These are phyloP conservation scores for Rhizoclosmatium globosum DNA, from an alignment of 192 early-diverging fungal genomes.

Conservation along the genomic window DNA sequence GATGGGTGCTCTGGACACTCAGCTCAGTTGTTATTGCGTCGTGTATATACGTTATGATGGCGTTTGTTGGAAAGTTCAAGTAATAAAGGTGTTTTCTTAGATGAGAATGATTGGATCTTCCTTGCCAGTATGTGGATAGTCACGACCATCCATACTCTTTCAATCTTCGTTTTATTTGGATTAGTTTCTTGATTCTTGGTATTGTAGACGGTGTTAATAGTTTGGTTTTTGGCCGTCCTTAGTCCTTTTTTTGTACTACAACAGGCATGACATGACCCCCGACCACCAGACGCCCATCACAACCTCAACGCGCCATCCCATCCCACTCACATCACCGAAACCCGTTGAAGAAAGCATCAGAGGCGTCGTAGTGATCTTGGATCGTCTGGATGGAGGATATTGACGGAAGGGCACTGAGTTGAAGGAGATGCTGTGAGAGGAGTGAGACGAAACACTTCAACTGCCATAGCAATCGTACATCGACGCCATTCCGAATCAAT, in stretches of 20 bases:
- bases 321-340: not conserved
- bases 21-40: not conserved
- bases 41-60: slow-evolving; percentile 19
- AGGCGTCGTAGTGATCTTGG: not conserved
- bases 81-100: not conserved
- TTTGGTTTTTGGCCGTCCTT: not conserved
- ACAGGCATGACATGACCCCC: not conserved
- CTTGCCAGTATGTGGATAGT: not conserved
- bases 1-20: not conserved
- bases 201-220: not conserved
- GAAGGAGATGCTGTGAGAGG: too few relatives aligned
- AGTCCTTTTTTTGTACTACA: not conserved
- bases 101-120: not conserved
- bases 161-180: not conserved
- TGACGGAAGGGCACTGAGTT: not conserved
- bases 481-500: not conserved
- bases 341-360: not conserved
- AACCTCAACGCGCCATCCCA: not conserved
- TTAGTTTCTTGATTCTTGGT: not conserved
- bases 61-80: not conserved
- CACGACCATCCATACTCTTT: not conserved
- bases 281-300: not conserved
- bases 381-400: not conserved
- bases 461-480: not conserved
- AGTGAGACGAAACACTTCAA: not conserved